Evolutionary conservation across 345 rosid species (phyloP), one percentile per base, ranked within the genome.

Genomic region (Limnanthes douglasii): DNA sequence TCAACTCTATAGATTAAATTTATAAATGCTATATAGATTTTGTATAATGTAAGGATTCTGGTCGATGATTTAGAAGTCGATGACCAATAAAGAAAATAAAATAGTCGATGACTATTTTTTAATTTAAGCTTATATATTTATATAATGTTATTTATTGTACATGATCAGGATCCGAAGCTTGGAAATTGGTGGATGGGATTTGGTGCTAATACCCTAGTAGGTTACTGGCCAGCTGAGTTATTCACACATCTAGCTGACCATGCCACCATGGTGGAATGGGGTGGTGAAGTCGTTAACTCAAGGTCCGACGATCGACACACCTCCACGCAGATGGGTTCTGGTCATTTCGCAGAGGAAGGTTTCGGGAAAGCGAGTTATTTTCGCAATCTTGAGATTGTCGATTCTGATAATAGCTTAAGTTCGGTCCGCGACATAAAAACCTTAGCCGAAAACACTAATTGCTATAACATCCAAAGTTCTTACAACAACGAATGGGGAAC

Each of bases 161-260:
- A 32, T n/a, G 32, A 15, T 4, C 12, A 90, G 98, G 98, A 90
- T 48, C 98, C 94, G 0, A 90, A 67, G 49, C 29, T 60, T 37
- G 98, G 98, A 7, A 84, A 77, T 19, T 90, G 98, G 98, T 84
- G 98, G 98, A 66, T 90, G 93, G 74, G 96, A 29, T 80, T 90
- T 26, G 88, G 96, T 1, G 98, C 80, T 54, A 69, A 56, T 44
- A 75, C 73, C 5, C 53, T 84, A 3, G 85, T 90, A 1, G 98
- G 98, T 14, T 90, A 90, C 51, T 84, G 98, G 98, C 98, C 98
- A 11, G 70, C 98, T 1, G 96, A 80, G 69, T 60, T 90, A 11
- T 90, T 90, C 45, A 80, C 96, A 0, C 98, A 84, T 65, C 48
- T 90, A 18, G 72, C 86, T 0, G 71, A 80, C 59, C 96, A 65